phyloP scores from a whole-genome alignment of 2,329 filamentous ascomycete species.

The Metarhizium sp. region DNA sequence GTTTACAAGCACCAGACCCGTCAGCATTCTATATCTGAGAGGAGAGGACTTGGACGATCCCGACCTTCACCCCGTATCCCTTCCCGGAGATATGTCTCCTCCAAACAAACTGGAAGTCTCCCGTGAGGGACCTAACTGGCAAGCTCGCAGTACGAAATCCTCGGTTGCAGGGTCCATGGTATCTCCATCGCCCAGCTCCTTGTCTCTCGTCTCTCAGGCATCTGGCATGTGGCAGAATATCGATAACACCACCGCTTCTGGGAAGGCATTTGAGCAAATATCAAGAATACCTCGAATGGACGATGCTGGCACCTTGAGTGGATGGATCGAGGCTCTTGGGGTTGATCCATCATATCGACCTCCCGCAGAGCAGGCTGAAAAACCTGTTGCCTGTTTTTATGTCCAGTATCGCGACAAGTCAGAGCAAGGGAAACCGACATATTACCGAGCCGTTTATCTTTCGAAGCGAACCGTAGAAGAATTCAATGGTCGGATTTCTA shows the following conservation, averaged over 20 bases:
- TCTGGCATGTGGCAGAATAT: conserved; percentile 48
- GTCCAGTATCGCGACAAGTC: conserved; percentile 48
- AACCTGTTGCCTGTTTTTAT: conserved; percentile 82
- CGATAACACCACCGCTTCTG: conserved; percentile 36
- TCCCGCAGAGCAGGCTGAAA: conserved; percentile 60
- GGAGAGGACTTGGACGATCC: conserved; percentile 73
- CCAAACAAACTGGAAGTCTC: conserved; percentile 40
- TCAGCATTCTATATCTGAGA: conserved; percentile 68
- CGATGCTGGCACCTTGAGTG: conserved; percentile 56
- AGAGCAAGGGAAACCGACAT: conserved; percentile 44
- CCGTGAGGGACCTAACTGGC: conserved; percentile 40
- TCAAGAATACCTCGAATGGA: conserved; percentile 44
- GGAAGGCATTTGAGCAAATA: conserved; percentile 42
- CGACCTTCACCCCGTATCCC: conserved; percentile 65
- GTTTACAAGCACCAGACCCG: conserved; percentile 74
- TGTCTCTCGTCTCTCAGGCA: conserved; percentile 50
- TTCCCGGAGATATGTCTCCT: conserved; percentile 58
- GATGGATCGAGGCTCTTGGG: conserved; percentile 85
- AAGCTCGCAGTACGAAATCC: conserved; percentile 41
- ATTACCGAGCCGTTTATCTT: conserved; percentile 80
- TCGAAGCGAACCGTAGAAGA: conserved; percentile 66
- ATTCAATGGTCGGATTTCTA: conserved; percentile 61
- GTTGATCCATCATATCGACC: conserved; percentile 82
- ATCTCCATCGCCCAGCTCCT: conserved; percentile 57
- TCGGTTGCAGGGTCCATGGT: conserved; percentile 54